phyloP scores from a whole-genome alignment of 1,139 yeast genomes.

The Hansenula sp. region DNA sequence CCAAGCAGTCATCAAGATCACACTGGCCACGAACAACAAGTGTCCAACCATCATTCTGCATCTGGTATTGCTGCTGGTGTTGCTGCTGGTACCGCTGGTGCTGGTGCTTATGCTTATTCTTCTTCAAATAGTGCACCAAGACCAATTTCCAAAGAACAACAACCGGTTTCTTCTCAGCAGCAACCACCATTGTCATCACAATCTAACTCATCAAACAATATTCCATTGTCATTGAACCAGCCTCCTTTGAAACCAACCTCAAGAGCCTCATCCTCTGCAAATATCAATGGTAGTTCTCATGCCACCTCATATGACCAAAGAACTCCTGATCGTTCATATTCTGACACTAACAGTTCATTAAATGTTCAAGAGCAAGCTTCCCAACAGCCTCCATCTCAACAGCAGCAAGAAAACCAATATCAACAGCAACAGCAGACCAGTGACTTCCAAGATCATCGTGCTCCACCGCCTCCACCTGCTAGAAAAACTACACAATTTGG shows the following conservation, averaged over 20 bases:
- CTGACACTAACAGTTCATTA: slow-evolving; percentile 2
- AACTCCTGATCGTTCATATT: slow-evolving; percentile 1
- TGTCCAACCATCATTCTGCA: slow-evolving; percentile 3
- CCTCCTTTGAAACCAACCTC: slow-evolving; percentile 24
- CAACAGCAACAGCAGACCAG: slow-evolving; percentile 3
- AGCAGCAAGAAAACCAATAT: too few relatives aligned
- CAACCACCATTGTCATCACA: neutral
- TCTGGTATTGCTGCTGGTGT: neutral
- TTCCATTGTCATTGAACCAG: slow-evolving; percentile 20
- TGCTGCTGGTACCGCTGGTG: neutral
- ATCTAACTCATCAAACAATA: slow-evolving; percentile 2
- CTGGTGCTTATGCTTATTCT: neutral
- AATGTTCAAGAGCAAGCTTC: slow-evolving; percentile 5
- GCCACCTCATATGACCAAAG: neutral
- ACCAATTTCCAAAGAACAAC: slow-evolving; percentile 11
- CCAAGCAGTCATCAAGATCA: neutral
- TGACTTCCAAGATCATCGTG: slow-evolving; percentile 13
- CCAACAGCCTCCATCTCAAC: too few relatives aligned
- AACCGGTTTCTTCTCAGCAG: slow-evolving; percentile 1
- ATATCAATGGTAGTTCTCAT: slow-evolving; percentile 1
- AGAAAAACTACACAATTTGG: slow-evolving; percentile 38
- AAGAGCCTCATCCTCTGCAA: slow-evolving; percentile 10
- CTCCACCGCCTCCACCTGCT: slow-evolving; percentile 61
- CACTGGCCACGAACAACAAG: neutral
- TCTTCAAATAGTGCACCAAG: slow-evolving; percentile 6